Percentiles rank a stretch among this genome's conserved stretches.
These are phyloP conservation scores for Omphalea diandra DNA, from an alignment of 441 rosid species.

Conservation along the genomic window DNA sequence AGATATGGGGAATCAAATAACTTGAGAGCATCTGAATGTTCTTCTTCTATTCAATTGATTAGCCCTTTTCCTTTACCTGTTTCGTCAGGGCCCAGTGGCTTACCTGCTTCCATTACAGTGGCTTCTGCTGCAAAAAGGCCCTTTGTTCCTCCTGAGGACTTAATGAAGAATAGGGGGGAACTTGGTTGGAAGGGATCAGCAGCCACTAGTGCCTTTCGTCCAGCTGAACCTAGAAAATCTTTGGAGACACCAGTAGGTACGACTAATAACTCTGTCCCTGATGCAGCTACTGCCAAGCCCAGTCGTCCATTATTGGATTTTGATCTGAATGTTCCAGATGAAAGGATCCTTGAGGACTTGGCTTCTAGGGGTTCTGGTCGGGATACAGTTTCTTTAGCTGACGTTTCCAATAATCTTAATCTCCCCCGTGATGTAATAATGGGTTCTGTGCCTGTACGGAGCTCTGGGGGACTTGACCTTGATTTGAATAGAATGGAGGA, in stretches of 20 bases:
- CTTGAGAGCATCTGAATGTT: constrained; percentile 32
- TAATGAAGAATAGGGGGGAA: constrained; percentile 59
- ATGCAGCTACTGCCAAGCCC: constrained; percentile 47
- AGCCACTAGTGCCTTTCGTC: constrained; percentile 98
- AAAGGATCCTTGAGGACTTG: constrained; percentile 71
- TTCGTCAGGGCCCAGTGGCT: constrained; percentile 45
- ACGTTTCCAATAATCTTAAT: constrained; percentile 29
- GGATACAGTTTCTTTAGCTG: constrained; percentile 33
- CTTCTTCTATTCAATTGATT: constrained; percentile 42
- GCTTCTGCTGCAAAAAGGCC: constrained; percentile 93
- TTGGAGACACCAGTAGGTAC: constrained; percentile 42
- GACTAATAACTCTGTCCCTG: constrained; percentile 32
- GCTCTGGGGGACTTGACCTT: constrained; percentile 72
- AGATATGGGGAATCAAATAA: constrained; percentile 41
- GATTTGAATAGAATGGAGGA: constrained; percentile 61
- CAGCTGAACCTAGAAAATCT: constrained; percentile 83
- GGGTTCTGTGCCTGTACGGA: constrained; percentile 37
- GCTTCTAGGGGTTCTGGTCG: constrained; percentile 43
- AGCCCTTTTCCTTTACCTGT: constrained; percentile 45
- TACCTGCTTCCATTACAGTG: constrained; percentile 70
- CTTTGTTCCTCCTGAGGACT: constrained; percentile 79
- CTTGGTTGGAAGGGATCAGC: constrained; percentile 99
- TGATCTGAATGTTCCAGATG: constrained; percentile 87
- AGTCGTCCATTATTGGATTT: constrained; percentile 59
- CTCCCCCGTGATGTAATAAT: constrained; percentile 26